Percentiles rank a stretch among this genome's conserved stretches.
phyloP scores from a whole-genome alignment of 139 green algal species.

The Ettlia oleoabundans region DNA sequence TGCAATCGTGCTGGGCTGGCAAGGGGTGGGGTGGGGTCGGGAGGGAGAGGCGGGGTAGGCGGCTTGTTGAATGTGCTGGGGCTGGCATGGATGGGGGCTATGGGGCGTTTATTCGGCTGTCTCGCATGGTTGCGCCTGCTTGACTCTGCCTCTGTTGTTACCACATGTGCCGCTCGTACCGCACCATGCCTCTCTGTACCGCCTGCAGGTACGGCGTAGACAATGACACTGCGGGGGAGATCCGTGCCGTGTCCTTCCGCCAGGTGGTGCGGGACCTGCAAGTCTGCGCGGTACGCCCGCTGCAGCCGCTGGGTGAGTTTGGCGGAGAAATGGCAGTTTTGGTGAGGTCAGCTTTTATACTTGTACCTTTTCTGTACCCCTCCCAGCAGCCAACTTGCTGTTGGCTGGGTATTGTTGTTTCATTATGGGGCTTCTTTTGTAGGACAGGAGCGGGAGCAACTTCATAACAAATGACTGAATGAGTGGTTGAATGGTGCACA shows the following conservation, averaged over 20 bases:
- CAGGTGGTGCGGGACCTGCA: conserved; percentile 35
- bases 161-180: neutral
- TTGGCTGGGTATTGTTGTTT: neutral
- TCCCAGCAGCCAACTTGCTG: too few species aligned
- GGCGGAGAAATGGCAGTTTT: neutral
- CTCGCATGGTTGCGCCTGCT: neutral
- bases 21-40: too few species aligned
- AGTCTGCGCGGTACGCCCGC: conserved; percentile 5
- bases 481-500: neutral
- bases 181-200: neutral
- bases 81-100: too few species aligned
- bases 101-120: neutral
- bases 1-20: too few species aligned
- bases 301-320: neutral
- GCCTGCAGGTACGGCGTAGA: conserved; percentile 31
- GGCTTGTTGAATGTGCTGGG: too few species aligned
- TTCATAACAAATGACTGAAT: neutral
- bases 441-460: too few species aligned
- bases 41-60: too few species aligned
- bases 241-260: conserved; percentile 22
- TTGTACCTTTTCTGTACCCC: neutral
- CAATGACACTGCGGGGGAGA: conserved; percentile 24
- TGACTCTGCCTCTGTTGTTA: neutral
- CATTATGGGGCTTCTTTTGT: too few species aligned
- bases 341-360: too few species aligned